Percentiles rank a stretch among this genome's conserved stretches.
These are phyloP conservation scores for Sugiyamaella japonica DNA, from an alignment of 1,139 yeast genomes.

Conservation along the genomic window DNA sequence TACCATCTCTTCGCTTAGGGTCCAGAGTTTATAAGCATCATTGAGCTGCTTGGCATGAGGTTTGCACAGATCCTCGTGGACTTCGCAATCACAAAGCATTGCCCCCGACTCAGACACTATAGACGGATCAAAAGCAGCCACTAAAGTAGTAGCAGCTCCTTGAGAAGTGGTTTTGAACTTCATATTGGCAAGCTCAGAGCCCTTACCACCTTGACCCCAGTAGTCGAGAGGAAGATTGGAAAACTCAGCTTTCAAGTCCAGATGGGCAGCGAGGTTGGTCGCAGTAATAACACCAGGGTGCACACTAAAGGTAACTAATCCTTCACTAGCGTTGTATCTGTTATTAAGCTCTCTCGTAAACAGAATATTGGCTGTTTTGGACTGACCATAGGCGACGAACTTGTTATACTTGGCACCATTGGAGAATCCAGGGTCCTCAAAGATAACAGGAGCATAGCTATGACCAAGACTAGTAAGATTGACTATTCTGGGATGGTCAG, in stretches of 20 bases:
- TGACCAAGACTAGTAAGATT: slow-evolving; percentile 73
- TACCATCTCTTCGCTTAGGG: slow-evolving; percentile 13
- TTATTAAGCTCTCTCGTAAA: slow-evolving; percentile 14
- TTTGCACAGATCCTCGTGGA: slow-evolving; percentile 16
- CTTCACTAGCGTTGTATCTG: slow-evolving; percentile 9
- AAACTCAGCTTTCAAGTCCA: slow-evolving; percentile 1
- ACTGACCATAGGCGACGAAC: slow-evolving; percentile 33
- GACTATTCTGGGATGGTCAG: slow-evolving; percentile 58
- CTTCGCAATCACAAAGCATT: slow-evolving; percentile 12
- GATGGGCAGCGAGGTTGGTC: slow-evolving; percentile 11
- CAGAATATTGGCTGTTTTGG: slow-evolving; percentile 34
- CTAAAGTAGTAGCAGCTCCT: slow-evolving; percentile 19
- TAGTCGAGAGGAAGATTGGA: slow-evolving; percentile 10
- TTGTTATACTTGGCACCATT: slow-evolving; percentile 22
- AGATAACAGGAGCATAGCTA: slow-evolving; percentile 33
- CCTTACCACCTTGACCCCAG: slow-evolving; percentile 13
- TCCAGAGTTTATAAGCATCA: slow-evolving; percentile 16
- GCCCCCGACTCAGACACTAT: not conserved
- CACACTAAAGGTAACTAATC: slow-evolving; percentile 18
- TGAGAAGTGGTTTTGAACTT: slow-evolving; percentile 6
- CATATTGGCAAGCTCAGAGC: not conserved
- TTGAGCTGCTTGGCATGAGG: slow-evolving; percentile 15
- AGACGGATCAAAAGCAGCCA: slow-evolving; percentile 18
- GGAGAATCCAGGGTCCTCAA: slow-evolving; percentile 25
- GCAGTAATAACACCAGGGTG: slow-evolving; percentile 23